Evolutionary conservation across 2,329 filamentous ascomycete genomes (phyloP).

Genomic region (Venturiaceae sp.): DNA sequence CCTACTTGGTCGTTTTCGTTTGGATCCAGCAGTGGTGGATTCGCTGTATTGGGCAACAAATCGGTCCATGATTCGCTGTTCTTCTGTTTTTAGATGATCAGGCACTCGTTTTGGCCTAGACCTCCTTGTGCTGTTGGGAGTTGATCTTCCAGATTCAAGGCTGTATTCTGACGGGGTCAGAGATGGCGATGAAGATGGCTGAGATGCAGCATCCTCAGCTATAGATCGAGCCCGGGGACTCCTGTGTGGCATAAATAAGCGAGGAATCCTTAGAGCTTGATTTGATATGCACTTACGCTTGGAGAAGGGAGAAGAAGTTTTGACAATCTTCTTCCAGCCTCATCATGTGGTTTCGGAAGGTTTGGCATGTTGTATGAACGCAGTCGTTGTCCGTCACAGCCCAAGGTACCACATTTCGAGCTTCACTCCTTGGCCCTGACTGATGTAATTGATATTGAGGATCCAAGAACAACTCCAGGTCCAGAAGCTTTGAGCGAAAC

Average conservation of each 20-base stretch:
- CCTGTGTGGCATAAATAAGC: not conserved
- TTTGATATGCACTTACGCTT: not conserved
- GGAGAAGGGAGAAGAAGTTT: not conserved
- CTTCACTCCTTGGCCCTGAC: not conserved
- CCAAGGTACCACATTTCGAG: slow-evolving; percentile 3
- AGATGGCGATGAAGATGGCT: not conserved
- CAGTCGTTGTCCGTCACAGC: not conserved
- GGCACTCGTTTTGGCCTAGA: not conserved
- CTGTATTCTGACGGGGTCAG: not conserved
- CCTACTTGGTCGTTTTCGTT: slow-evolving; percentile 1
- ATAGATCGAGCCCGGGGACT: not conserved
- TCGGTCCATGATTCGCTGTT: slow-evolving; percentile 1
- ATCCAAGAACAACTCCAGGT: slow-evolving; percentile 8
- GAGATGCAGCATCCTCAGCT: not conserved
- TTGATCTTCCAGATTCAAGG: not conserved
- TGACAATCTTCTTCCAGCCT: not conserved
- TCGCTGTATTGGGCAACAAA: not conserved
- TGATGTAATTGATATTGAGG: slow-evolving; percentile 4
- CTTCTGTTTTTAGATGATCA: not conserved
- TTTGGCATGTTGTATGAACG: not conserved
- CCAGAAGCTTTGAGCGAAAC: slow-evolving; percentile 4
- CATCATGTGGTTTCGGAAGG: not conserved
- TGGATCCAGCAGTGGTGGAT: not conserved
- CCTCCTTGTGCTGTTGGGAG: not conserved
- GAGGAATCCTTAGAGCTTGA: not conserved